Evolutionary conservation across 2,329 filamentous ascomycete genomes (phyloP).

Genomic region (Colletotrichum eremochloae): DNA sequence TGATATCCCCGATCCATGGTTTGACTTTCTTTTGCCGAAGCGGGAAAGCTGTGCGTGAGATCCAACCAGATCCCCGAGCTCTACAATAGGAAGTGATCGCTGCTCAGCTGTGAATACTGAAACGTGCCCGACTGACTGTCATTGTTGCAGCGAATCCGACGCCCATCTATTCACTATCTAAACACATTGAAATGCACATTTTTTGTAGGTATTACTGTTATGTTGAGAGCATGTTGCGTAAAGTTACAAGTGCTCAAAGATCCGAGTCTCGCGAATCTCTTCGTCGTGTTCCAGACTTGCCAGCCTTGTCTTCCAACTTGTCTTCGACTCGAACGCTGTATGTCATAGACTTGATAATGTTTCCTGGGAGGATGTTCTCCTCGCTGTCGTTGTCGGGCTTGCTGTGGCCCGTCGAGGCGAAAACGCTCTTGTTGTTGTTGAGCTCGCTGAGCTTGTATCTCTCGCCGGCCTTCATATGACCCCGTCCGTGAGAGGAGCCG

Average conservation of each 20-base stretch:
- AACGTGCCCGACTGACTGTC: background rate
- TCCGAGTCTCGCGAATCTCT: constrained; percentile 25
- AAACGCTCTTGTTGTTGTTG: constrained; percentile 50
- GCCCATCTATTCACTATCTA: background rate
- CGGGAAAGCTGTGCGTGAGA: constrained; percentile 2
- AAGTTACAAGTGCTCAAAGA: background rate
- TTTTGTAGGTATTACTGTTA: background rate
- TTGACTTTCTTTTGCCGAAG: background rate
- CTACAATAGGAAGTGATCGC: constrained; percentile 21
- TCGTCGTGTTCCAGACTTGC: background rate
- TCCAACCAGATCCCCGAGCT: background rate
- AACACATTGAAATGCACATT: constrained; percentile 10
- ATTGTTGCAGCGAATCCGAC: background rate
- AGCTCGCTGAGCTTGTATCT: constrained; percentile 56
- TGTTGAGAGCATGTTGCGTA: background rate
- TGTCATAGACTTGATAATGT: constrained; percentile 59
- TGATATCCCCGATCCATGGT: constrained; percentile 15
- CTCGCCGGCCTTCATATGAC: constrained; percentile 47
- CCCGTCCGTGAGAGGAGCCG: constrained; percentile 45
- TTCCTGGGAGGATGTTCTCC: constrained; percentile 55
- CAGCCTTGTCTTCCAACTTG: background rate
- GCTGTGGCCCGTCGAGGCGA: constrained; percentile 46
- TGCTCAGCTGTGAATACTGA: background rate
- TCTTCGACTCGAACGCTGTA: constrained; percentile 57
- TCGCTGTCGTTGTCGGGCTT: constrained; percentile 49